Percentiles rank a stretch among this genome's conserved stretches.
These are phyloP conservation scores for Rhynchosporium agropyri DNA, from an alignment of 2,329 filamentous ascomycete genomes.

Conservation along the genomic window DNA sequence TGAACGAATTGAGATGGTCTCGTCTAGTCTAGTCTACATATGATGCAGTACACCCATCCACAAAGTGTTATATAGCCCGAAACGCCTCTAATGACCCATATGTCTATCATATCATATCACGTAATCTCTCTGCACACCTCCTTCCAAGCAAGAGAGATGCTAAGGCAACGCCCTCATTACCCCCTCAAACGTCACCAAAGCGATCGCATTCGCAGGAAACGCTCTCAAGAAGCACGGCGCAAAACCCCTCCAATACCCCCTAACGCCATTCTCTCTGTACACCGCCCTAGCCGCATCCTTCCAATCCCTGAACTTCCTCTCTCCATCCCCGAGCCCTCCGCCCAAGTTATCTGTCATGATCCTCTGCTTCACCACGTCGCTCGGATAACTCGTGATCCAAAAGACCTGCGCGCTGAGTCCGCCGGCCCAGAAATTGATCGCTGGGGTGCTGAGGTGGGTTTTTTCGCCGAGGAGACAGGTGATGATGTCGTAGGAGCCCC, in stretches of 20 bases:
- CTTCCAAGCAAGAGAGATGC: too few relatives aligned
- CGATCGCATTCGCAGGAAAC: slow-evolving; percentile 95
- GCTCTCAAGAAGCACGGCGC: slow-evolving; percentile 90
- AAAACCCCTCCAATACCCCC: slow-evolving; percentile 91
- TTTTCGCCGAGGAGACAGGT: slow-evolving; percentile 66
- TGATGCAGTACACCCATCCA: slow-evolving; percentile 10
- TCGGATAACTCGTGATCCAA: slow-evolving; percentile 90
- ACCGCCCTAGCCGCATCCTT: slow-evolving; percentile 76
- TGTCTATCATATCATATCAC: not conserved
- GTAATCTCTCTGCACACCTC: not conserved
- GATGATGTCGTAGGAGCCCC: slow-evolving; percentile 90
- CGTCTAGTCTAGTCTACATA: slow-evolving; percentile 21
- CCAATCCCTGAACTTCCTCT: slow-evolving; percentile 73
- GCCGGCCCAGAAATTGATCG: slow-evolving; percentile 96
- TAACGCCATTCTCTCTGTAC: slow-evolving; percentile 73
- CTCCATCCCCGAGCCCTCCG: slow-evolving; percentile 66
- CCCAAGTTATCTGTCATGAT: slow-evolving; percentile 95
- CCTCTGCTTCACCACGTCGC: slow-evolving; percentile 91
- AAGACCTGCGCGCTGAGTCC: slow-evolving; percentile 92
- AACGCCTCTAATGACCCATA: slow-evolving; percentile 15
- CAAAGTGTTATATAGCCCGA: slow-evolving; percentile 19
- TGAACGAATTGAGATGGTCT: slow-evolving; percentile 26
- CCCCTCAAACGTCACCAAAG: slow-evolving; percentile 88
- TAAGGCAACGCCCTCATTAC: slow-evolving; percentile 69
- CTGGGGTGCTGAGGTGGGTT: slow-evolving; percentile 73